Conservation (phyloP, 352 stramenopile genomes). For the Pythium biforme region DNA sequence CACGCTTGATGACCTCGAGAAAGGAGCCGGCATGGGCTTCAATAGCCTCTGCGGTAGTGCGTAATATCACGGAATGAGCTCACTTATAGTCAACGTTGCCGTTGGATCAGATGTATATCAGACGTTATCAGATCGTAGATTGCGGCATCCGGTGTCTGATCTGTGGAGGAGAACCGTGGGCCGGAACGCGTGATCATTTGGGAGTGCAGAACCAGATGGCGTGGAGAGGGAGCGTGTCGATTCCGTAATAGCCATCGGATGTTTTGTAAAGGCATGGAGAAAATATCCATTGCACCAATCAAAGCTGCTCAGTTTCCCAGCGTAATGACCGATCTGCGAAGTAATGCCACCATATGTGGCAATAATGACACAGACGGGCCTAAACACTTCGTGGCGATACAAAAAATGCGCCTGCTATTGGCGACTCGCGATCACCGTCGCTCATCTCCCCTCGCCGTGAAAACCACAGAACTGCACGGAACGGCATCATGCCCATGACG, state of each 20-base stretch:
- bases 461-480: neutral
- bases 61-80: conserved; percentile 17
- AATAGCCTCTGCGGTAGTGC: conserved; percentile 58
- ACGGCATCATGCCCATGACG: too few species aligned
- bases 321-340: conserved; percentile 1
- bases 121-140: conserved; percentile 8
- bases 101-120: neutral
- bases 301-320: neutral
- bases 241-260: neutral
- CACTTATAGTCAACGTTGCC: neutral
- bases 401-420: neutral
- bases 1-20: conserved; percentile 54
- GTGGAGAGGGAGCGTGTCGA: neutral
- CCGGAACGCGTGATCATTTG: neutral
- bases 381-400: neutral
- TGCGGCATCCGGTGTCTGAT: conserved; percentile 4
- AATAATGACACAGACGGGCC: neutral
- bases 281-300: neutral
- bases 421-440: neutral
- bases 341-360: neutral
- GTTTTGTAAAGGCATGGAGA: neutral
- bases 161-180: neutral
- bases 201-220: conserved; percentile 1
- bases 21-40: conserved; percentile 65
- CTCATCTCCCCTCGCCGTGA: neutral